phyloP scores from a whole-genome alignment of 192 early-diverging fungal genomes.

The Martensiomyces pterosporus region DNA sequence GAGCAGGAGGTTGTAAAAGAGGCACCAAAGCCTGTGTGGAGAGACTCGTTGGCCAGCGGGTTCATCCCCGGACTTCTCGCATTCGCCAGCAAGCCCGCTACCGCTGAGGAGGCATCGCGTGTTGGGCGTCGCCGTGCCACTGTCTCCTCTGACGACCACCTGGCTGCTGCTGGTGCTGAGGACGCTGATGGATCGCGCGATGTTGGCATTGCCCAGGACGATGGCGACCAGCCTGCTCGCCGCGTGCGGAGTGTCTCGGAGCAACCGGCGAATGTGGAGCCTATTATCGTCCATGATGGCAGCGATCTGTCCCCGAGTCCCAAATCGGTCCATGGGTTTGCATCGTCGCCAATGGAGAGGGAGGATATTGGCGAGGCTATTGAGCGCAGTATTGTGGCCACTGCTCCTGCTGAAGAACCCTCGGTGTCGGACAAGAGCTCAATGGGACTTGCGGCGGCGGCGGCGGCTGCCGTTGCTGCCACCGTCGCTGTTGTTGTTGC shows the following conservation, averaged over 20 bases:
- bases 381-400: not conserved
- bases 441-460: not conserved
- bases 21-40: too few species aligned
- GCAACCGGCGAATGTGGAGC: not conserved
- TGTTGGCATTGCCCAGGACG: not conserved
- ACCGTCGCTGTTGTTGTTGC: not conserved
- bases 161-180: too few species aligned
- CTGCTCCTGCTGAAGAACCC: not conserved
- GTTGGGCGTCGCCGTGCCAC: slow-evolving; percentile 9
- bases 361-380: not conserved
- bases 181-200: not conserved
- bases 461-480: not conserved
- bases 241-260: slow-evolving; percentile 6
- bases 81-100: slow-evolving; percentile 12
- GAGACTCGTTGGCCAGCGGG: too few species aligned
- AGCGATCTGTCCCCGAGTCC: not conserved
- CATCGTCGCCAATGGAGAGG: not conserved
- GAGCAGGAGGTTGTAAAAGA: too few species aligned
- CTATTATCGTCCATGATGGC: not conserved
- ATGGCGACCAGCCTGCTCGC: not conserved
- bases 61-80: slow-evolving; percentile 44
- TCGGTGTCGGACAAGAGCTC: too few species aligned
- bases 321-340: not conserved
- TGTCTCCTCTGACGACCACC: not conserved
- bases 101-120: not conserved